Percentiles rank a stretch among this genome's conserved stretches.
phyloP scores from a whole-genome alignment of 2,329 filamentous ascomycete species.

The Mycosphaerella sp. region DNA sequence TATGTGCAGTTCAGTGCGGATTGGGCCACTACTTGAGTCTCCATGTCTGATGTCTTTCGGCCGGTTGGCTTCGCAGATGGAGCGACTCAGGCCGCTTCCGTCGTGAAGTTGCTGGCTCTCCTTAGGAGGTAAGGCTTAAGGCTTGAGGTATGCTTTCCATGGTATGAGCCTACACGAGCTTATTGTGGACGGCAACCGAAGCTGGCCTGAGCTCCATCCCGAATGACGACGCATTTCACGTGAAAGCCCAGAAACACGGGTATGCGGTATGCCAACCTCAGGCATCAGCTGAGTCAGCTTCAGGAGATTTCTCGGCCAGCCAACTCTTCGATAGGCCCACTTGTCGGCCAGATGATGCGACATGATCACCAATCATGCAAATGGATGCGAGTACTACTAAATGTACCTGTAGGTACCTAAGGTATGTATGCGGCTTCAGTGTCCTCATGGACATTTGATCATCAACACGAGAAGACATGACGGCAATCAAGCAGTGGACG shows the following conservation, averaged over 20 bases:
- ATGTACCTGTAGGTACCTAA: too few relatives aligned
- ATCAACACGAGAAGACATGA: not conserved
- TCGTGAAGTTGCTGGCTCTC: too few relatives aligned
- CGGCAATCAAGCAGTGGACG: slow-evolving; percentile 30
- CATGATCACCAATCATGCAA: not conserved
- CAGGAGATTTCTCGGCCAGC: not conserved
- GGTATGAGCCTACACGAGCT: too few relatives aligned
- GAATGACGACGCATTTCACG: not conserved
- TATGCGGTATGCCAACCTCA: too few relatives aligned
- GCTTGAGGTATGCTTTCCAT: too few relatives aligned
- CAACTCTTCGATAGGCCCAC: not conserved
- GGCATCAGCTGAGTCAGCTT: not conserved
- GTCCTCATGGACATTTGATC: too few relatives aligned
- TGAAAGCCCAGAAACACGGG: not conserved
- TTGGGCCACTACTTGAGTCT: not conserved
- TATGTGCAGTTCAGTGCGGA: too few relatives aligned
- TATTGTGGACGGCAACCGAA: too few relatives aligned
- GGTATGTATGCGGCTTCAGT: too few relatives aligned
- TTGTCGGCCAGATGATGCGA: not conserved
- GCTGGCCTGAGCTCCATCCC: too few relatives aligned
- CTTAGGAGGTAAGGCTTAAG: not conserved
- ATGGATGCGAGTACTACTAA: too few relatives aligned
- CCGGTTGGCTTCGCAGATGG: not conserved
- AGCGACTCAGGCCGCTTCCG: not conserved
- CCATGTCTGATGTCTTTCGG: slow-evolving; percentile 1